A percentile compares a stretch with the other conserved stretches of the same genome.
These are phyloP conservation scores for Colletotrichum sp. DNA, from an alignment of 2,329 filamentous ascomycete species.

Conservation along the genomic window DNA sequence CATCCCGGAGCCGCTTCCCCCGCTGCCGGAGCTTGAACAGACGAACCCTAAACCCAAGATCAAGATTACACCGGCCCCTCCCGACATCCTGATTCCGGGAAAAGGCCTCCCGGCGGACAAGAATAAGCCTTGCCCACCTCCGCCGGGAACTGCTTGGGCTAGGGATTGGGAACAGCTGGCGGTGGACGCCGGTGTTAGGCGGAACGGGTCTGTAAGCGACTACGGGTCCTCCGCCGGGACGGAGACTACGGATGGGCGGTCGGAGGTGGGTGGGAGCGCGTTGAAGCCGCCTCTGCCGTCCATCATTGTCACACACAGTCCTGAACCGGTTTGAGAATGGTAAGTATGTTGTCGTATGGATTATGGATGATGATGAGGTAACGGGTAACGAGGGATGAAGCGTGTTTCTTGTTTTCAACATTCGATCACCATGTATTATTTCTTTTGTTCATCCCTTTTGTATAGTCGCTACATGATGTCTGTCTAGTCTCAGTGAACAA, in stretches of 20 bases:
- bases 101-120: not conserved
- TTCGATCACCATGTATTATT: not conserved
- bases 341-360: not conserved
- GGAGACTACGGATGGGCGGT: not conserved
- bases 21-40: conserved; percentile 11
- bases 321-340: not conserved
- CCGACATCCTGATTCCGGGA: conserved; percentile 17
- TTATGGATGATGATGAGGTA: not conserved
- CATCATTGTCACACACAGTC: conserved; percentile 18
- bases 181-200: conserved; percentile 15
- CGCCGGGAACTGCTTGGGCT: conserved; percentile 22
- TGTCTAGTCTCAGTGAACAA: not conserved
- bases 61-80: conserved; percentile 5
- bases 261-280: not conserved
- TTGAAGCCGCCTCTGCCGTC: conserved; percentile 15
- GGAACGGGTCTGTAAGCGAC: conserved; percentile 18
- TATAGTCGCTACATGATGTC: not conserved
- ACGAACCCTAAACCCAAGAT: not conserved
- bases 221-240: conserved; percentile 3
- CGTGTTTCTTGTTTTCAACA: not conserved
- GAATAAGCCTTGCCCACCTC: conserved; percentile 14
- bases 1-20: conserved; percentile 14
- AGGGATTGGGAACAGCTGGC: conserved; percentile 22
- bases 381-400: not conserved
- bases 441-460: not conserved